Base-by-base conservation (phyloP, 2,329 filamentous ascomycete species). In the Fusarium piperis region DNA sequence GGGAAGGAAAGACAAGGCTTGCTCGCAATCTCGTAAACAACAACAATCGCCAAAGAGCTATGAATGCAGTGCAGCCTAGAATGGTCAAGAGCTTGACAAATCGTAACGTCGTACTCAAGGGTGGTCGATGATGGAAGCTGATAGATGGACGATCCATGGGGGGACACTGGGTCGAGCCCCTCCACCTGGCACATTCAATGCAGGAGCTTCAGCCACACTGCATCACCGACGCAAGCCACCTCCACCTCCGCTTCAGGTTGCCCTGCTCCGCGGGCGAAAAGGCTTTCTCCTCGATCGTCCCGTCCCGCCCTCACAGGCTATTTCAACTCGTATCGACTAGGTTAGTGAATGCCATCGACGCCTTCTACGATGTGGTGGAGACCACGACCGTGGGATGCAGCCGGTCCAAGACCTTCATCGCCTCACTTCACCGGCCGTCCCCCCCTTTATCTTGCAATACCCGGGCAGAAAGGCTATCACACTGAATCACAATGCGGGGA, bases 71-170 rank as follows among this genome's bases (percentile, higher is more conserved):
- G 53, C 53, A 62, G 67, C 58, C 57, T 67, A 6, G 65, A 72
- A 59, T 65, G 33, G 30, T 41, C 32, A 55, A n/a, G 58, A 32
- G 15, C 41, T 70, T 70, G 61, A 62, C 59, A 62, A 62, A 62
- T 62, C 35, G 35, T 18, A 56, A 53, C 28, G 59, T 44, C n/a
- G 28, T 32, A 23, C 59, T 59, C 41, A 39, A 44, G 18, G 52
- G 23, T 72, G 70, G 70, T 73, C 67, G 64, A 62, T 62, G 69
- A 78, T 79, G 78, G 78, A 80, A 80, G 68, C 76, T 72, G 58
- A 69, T 67, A 74, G 78, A 78, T 56, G 30, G 30, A 48, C 28
- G 41, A 48, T 23, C 26, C 41, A 48, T 48, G 23, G 23, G 10
- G 44, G 44, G 44, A 48, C 30, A 65, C 59, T 64, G 57, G 52